phyloP scores from a whole-genome alignment of 192 early-diverging fungal species.

The Dissophora globulifera region DNA sequence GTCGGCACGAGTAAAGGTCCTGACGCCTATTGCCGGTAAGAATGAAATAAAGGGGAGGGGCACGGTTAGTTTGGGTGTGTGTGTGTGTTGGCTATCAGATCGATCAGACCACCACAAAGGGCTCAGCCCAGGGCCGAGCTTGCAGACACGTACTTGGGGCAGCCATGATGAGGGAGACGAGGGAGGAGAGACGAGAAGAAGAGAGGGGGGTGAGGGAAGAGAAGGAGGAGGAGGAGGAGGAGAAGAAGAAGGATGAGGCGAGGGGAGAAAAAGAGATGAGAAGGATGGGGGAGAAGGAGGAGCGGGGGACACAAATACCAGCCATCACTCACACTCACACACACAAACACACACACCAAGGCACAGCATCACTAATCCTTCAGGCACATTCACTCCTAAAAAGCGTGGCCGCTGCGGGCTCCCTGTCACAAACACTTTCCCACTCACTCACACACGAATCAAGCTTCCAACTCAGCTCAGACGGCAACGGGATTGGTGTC shows the following conservation, averaged over 20 bases:
- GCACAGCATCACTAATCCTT: too few species aligned
- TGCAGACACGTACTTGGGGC: slow-evolving; percentile 8
- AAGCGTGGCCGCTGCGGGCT: too few species aligned
- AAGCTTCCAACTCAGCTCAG: too few species aligned
- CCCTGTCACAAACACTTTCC: too few species aligned
- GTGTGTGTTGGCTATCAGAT: neutral
- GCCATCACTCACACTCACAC: too few species aligned
- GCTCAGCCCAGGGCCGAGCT: neutral
- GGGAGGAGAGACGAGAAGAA: neutral
- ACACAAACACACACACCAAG: too few species aligned
- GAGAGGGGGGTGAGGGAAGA: slow-evolving; percentile 1
- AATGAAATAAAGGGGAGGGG: neutral
- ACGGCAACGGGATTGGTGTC: too few species aligned
- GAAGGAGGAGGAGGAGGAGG: neutral
- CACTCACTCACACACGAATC: too few species aligned
- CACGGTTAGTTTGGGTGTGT: neutral
- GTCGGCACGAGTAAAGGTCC: slow-evolving; percentile 49
- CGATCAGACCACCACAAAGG: neutral
- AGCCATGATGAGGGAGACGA: too few species aligned
- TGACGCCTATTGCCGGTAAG: slow-evolving; percentile 11
- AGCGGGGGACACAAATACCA: too few species aligned
- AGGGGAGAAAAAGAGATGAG: neutral
- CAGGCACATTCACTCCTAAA: too few species aligned
- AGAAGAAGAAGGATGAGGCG: too few species aligned
- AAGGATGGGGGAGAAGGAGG: neutral